Base-by-base conservation (phyloP, 2,329 filamentous ascomycete species). In the Orbilia oligospora region DNA sequence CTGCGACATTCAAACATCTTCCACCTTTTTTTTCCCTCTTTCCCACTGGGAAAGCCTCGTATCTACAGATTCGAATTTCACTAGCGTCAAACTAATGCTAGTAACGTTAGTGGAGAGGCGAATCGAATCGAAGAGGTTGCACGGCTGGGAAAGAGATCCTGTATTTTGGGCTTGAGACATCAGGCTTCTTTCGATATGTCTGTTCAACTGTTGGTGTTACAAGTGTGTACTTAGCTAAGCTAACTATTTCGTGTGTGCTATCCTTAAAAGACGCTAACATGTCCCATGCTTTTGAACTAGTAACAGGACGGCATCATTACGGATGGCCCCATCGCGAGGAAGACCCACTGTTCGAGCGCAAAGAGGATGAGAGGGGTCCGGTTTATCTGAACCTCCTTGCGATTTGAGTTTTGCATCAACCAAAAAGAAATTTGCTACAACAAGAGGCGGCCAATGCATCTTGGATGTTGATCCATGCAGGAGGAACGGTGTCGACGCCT, bases 191-290 rank as follows among this genome's bases (percentile, higher is more conserved):
- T 61, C n/a, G 20, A 44, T 18, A 61, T 58, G 30, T 22, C 30
- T 48, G 33, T 44, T 53, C 24, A 41, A 20, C 14, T 72, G 61
- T 66, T 73, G 61, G 69, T 67, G 61, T 66, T 73, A 73, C 49
- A 30, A 30, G 27, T 30, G 3, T 6, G 3, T 30, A 36, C 46
- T 38, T 48, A n/a, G 12, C 56, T 46, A 71, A 56, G 55, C 56
- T 61, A 61, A 20, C 12, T 3, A n/a, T 10, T 30, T 61, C 56
- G 18, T 61, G 14, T 61, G 33, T 16, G 36, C 56, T 61, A 61
- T 61, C 36, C 36, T 33, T 44, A 41, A 41, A n/a, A 24, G 55
- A 61, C 55, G 55, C 55, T 61, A 61, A 61, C 20, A 41, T 61
- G 41, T n/a, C 33, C 14, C 38, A 33, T 27, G 36, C 36, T 61